Evolutionary conservation across 2,329 filamentous ascomycete genomes (phyloP), one percentile per base, ranked within the genome.

Genomic region (Ilyonectria robusta): DNA sequence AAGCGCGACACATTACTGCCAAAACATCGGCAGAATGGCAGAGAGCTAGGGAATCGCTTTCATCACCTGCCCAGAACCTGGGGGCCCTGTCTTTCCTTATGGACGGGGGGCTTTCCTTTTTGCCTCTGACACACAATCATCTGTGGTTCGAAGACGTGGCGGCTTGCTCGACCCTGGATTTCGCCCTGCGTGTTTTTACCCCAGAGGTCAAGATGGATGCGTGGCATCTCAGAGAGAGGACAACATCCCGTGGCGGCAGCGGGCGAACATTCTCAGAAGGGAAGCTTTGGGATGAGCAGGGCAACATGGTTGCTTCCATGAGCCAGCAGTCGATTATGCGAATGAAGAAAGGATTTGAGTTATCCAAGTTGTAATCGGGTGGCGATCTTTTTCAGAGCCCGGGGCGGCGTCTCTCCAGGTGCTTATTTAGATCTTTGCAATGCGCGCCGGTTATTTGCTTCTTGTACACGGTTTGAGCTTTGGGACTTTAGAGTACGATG

Each of bases 151-250:
- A 83, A 2, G 84, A 87, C 42, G 78, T 78, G 0, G 79, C 70
- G 7, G 83, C 84, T 2, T 85, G 81, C 58, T 83, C 81, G 2
- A 83, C 80, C 10, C 70, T 87, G n/a, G 85, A 88, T 68, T 87
- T 87, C 72, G 81, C 86, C 4, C 63, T 88, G 62, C 77, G 85
- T 0, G 69, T 85, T 7, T 83, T 85, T 65, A 75, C 73, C 1
- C 79, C 77, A 0, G 77, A 80, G 0, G 62, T 84, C 1, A 77
- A 85, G 58, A 9, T 86, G 47, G 69, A 72, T 7, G 55, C 78
- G 23, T 88, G 85, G 84, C 78, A 82, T 71, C 60, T 87, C 42
- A 76, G 78, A 47, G 83, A 87, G 76, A 75, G 81, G 35, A 77
- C 66, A 53, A 83, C 81, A 0, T 72, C 75, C 10, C 76, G 76